Conservation (phyloP, 768 basidiomycete species). For the Lactifluus rugatus region DNA sequence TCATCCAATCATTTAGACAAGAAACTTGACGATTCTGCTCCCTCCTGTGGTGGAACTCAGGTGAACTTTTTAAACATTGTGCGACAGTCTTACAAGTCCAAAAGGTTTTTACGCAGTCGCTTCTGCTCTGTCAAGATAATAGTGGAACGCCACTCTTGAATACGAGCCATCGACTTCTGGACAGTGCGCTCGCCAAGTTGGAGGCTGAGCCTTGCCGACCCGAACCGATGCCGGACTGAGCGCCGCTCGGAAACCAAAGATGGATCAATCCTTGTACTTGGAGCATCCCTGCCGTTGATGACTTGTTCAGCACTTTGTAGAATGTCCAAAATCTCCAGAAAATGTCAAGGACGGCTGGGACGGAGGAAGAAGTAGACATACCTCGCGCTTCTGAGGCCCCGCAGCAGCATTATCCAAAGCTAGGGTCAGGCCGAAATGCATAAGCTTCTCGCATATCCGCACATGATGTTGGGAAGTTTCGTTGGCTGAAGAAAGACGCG, state of each 20-base stretch:
- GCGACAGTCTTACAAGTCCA: constrained; percentile 52
- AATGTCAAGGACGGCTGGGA: not conserved
- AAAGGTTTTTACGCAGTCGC: constrained; percentile 53
- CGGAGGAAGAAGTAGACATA: constrained; percentile 22
- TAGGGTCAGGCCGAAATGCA: constrained; percentile 58
- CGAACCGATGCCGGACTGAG: constrained; percentile 41
- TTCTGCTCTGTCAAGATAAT: constrained; percentile 63
- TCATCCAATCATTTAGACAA: constrained; percentile 49
- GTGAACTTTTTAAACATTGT: not conserved
- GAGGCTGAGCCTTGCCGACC: constrained; percentile 49
- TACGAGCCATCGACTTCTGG: constrained; percentile 50
- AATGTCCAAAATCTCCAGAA: constrained; percentile 46
- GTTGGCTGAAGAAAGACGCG: constrained; percentile 30
- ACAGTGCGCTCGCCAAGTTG: constrained; percentile 55
- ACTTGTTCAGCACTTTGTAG: constrained; percentile 44
- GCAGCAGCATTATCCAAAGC: constrained; percentile 55
- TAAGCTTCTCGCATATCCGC: constrained; percentile 61
- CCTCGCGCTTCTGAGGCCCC: constrained; percentile 64
- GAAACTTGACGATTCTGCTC: constrained; percentile 68
- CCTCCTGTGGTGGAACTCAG: constrained; percentile 37
- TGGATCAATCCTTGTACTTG: constrained; percentile 44
- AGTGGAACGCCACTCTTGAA: constrained; percentile 65
- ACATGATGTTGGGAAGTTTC: constrained; percentile 36
- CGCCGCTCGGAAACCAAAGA: constrained; percentile 42
- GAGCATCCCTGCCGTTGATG: constrained; percentile 37